phyloP scores from a whole-genome alignment of 2,329 filamentous ascomycete species.

The Knufia petricola region DNA sequence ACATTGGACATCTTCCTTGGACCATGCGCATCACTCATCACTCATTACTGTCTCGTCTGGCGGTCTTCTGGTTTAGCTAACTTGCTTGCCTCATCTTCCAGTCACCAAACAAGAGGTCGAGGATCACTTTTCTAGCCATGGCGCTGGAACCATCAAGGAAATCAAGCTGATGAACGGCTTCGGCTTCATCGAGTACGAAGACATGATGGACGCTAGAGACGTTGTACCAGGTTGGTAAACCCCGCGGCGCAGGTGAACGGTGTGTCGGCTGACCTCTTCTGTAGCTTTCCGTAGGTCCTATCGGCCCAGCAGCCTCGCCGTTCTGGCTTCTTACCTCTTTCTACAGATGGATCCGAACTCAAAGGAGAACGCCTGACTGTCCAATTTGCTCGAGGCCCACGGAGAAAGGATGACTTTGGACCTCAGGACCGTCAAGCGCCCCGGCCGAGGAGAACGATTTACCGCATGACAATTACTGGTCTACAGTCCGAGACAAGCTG shows the following conservation, averaged over 20 bases:
- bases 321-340: slow-evolving; percentile 8
- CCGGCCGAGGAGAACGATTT: slow-evolving; percentile 84
- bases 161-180: slow-evolving; percentile 99
- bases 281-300: slow-evolving; percentile 17
- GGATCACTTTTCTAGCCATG: slow-evolving; percentile 88
- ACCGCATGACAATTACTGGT: slow-evolving; percentile 95
- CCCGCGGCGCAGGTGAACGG: slow-evolving; percentile 11
- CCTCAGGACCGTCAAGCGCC: slow-evolving; percentile 54
- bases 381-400: slow-evolving; percentile 89
- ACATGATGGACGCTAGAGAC: slow-evolving; percentile 94
- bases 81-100: slow-evolving; percentile 31
- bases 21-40: slow-evolving; percentile 14
- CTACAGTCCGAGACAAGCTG: slow-evolving; percentile 98
- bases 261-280: slow-evolving; percentile 13
- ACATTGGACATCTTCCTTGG: slow-evolving; percentile 14
- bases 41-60: slow-evolving; percentile 9
- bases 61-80: slow-evolving; percentile 14
- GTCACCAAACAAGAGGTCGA: slow-evolving; percentile 97
- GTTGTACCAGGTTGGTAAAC: slow-evolving; percentile 79
- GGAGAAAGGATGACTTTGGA: slow-evolving; percentile 56
- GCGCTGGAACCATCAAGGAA: slow-evolving; percentile 93
- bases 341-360: slow-evolving; percentile 85
- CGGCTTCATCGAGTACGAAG: slow-evolving; percentile 98
- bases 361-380: slow-evolving; percentile 97
- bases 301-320: not conserved